Conservation (phyloP, 345 rosid species). For the Arabidopsis thaliana region TAIR10.1 NC_003075.7:2494001-2494500, state of each 20-base stretch:
- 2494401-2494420: conserved; percentile 16
- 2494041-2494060: conserved; percentile 5
- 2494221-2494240: conserved; percentile 23
- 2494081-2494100: conserved; percentile 14
- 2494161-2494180: conserved; percentile 2
- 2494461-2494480: neutral
- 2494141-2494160: conserved; percentile 27
- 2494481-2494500: conserved; percentile 13
- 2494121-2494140: conserved; percentile 12
- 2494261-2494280: neutral
- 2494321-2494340: neutral
- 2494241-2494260: conserved; percentile 19
- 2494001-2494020: conserved; percentile 54
- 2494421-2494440: conserved; percentile 17
- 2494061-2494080: conserved; percentile 21
- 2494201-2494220: conserved; percentile 13
- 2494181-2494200: conserved; percentile 6
- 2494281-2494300: neutral
- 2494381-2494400: neutral
- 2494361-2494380: conserved; percentile 9
- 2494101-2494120: conserved; percentile 5
- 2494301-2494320: conserved; percentile 21
- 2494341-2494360: conserved; percentile 12
- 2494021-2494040: conserved; percentile 6
- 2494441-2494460: conserved; percentile 3